These are phyloP conservation scores for Oryza australiensis DNA, from an alignment of 176 grass and related monocot species.

Conservation along the genomic window DNA sequence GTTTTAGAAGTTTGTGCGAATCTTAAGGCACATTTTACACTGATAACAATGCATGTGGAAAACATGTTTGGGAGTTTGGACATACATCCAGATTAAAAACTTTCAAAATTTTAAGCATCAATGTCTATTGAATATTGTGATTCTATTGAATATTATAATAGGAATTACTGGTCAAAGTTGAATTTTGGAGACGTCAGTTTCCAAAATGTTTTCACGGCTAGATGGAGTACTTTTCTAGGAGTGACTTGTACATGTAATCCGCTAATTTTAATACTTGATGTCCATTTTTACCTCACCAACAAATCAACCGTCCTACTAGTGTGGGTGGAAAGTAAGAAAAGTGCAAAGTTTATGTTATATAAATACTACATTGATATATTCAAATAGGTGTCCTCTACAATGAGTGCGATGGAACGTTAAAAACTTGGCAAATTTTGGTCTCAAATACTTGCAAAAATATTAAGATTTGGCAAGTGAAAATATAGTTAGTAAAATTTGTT, in stretches of 20 bases:
- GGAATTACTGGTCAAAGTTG: background rate
- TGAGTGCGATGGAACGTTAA: too few relatives aligned
- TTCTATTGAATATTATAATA: background rate
- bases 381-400: background rate
- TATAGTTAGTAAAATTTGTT: background rate
- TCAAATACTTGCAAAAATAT: background rate
- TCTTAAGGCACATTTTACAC: background rate
- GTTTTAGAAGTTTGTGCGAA: too few relatives aligned
- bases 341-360: background rate
- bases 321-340: background rate
- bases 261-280: too few relatives aligned
- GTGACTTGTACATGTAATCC: background rate
- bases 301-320: background rate
- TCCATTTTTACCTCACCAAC: too few relatives aligned
- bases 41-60: background rate
- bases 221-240: too few relatives aligned
- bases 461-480: background rate
- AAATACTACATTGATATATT: background rate
- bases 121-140: background rate
- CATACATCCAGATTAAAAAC: background rate
- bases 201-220: background rate
- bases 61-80: too few relatives aligned
- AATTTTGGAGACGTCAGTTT: background rate
- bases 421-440: too few relatives aligned
- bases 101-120: background rate